Base-by-base conservation (phyloP, 2,329 filamentous ascomycete genomes). In the Fusarium poae region DNA sequence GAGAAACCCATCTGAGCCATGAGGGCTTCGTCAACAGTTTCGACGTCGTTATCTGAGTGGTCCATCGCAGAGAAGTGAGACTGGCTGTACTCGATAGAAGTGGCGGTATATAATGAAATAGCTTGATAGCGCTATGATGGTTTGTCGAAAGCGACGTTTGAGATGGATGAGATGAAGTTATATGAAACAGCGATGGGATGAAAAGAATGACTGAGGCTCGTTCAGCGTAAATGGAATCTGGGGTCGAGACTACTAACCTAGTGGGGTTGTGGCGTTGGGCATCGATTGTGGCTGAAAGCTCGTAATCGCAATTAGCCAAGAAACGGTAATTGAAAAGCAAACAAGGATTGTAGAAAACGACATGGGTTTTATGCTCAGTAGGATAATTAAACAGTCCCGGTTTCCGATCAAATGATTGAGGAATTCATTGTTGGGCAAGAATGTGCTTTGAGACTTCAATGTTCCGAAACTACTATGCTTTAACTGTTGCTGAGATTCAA, bases 1-100 rank as follows among this genome's bases (percentile, higher is more conserved):
- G 89, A 85, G 78, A 94, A 94, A 67, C 92, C 92, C 89, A 94
- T 84, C 42, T 86, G 85, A 23, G 89, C 89, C 77, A 92, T 88
- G 53, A 86, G 86, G 42, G 81, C 80, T 49, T 86, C 63, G 54
- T 74, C 57, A 49, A 52, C 40, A 18, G 42, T 51, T 48, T 68
- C 65, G 18, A 51, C 34, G 21, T 65, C 67, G 39, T 53, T 50
- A 23, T 61, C 62, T 34, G 42, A 43, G 23, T 50, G 48, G 13
- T 59, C 54, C 62, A 65, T 63, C 32, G 44, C 27, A 46, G 20
- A 8, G 46, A 27, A 9, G 37, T 48, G 52, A 30, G 21, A 30
- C 27, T 40, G 35, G 35, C 21, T 52, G 44, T 2, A 15, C 4
- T 32, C 15, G n/a, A 35, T 21, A 6, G n/a, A 13, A 34, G 25